These are phyloP conservation scores for Pezizomycotina sp. DNA, from an alignment of 2,329 filamentous ascomycete genomes.

Conservation along the genomic window DNA sequence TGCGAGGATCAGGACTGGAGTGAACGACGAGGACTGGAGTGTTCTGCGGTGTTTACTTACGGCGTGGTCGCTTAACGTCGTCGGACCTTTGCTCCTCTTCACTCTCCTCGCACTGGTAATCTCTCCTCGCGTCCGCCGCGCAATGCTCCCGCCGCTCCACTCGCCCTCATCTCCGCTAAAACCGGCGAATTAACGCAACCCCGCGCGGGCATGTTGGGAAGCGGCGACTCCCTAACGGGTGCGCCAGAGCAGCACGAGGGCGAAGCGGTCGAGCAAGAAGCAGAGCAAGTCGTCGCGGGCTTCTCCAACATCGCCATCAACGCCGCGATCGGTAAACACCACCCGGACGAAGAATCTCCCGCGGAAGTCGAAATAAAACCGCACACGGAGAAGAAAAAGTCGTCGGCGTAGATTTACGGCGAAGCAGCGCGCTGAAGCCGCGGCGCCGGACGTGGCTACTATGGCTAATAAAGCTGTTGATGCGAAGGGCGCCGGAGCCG, in stretches of 20 bases:
- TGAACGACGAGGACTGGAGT: conserved; percentile 46
- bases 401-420: too few species aligned
- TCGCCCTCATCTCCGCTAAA: conserved; percentile 51
- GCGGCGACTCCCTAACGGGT: conserved; percentile 60
- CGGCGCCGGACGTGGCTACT: conserved; percentile 45
- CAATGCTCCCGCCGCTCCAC: conserved; percentile 59
- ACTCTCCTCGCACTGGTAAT: conserved; percentile 49
- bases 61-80: conserved; percentile 58
- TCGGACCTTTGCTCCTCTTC: conserved; percentile 48
- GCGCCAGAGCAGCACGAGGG: conserved; percentile 71
- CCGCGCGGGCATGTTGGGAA: conserved; percentile 56
- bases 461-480: conserved; percentile 39
- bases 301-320: conserved; percentile 56
- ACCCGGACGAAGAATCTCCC: conserved; percentile 28
- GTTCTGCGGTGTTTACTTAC: conserved; percentile 47
- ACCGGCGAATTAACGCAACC: conserved; percentile 65
- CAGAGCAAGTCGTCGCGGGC: conserved; percentile 60
- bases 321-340: conserved; percentile 61
- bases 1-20: conserved; percentile 63
- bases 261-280: conserved; percentile 69
- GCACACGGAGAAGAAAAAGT: too few species aligned
- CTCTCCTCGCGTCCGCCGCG: conserved; percentile 34
- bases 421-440: conserved; percentile 35
- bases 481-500: conserved; percentile 36
- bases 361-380: too few species aligned